Conservation (phyloP, 2,329 filamentous ascomycete species). For the Cordyceps farinosa region DNA sequence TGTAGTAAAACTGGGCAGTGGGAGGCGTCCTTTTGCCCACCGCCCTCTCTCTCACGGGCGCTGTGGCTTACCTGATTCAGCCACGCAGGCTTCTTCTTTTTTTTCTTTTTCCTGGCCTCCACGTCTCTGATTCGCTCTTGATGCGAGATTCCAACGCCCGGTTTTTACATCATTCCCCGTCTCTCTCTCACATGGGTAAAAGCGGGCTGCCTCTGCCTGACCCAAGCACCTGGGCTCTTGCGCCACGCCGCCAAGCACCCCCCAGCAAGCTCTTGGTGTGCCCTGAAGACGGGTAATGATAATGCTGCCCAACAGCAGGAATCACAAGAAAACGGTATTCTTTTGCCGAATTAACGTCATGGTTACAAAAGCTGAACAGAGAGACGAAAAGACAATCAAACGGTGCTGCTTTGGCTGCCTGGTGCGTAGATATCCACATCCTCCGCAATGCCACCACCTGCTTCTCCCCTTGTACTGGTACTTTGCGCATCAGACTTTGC, state of each 20-base stretch:
- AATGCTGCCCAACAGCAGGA: not conserved
- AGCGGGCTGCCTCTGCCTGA: not conserved
- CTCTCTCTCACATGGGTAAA: not conserved
- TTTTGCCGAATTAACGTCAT: too few relatives aligned
- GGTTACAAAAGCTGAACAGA: not conserved
- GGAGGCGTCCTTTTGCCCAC: not conserved
- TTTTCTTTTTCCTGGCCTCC: not conserved
- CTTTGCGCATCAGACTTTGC: not conserved
- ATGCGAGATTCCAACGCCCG: not conserved
- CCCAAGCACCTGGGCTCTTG: not conserved
- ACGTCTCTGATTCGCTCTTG: not conserved
- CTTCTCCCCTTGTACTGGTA: not conserved
- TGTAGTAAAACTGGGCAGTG: not conserved
- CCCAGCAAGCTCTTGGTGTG: not conserved
- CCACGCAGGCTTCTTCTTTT: not conserved
- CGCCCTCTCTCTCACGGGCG: not conserved
- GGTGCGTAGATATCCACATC: too few relatives aligned
- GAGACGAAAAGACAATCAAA: not conserved
- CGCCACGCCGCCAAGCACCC: not conserved
- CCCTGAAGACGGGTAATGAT: not conserved
- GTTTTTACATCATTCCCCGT: not conserved
- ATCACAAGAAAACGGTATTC: not conserved
- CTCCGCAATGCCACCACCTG: not conserved
- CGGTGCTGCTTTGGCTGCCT: too few relatives aligned
- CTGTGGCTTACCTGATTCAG: constrained; percentile 8